These are phyloP conservation scores for Incumbomyces delicatus DNA, from an alignment of 2,329 filamentous ascomycete genomes.

Conservation along the genomic window DNA sequence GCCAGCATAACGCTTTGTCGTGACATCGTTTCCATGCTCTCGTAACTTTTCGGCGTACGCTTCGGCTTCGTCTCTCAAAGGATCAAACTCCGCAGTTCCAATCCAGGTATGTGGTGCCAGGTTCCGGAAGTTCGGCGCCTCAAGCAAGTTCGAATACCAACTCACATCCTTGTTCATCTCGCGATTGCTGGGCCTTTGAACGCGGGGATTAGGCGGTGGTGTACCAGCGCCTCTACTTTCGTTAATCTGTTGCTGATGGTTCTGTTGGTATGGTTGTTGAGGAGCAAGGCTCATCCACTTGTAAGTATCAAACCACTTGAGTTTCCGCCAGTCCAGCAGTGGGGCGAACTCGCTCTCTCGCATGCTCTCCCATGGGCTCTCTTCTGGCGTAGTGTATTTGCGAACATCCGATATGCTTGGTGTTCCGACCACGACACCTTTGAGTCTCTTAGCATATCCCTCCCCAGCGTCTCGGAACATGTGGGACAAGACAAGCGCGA, in stretches of 20 bases:
- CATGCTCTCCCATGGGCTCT: constrained; percentile 21
- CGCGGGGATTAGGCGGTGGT: neutral
- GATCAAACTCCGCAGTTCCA: constrained; percentile 19
- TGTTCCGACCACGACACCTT: constrained; percentile 18
- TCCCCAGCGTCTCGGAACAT: constrained; percentile 16
- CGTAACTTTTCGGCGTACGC: constrained; percentile 18
- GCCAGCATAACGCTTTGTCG: constrained; percentile 16
- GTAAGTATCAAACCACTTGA: constrained; percentile 22
- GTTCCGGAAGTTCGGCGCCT: constrained; percentile 17
- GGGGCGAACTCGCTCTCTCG: constrained; percentile 18
- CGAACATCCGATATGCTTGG: constrained; percentile 20
- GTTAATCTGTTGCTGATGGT: neutral
- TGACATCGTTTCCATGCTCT: constrained; percentile 17
- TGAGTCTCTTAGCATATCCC: constrained; percentile 10
- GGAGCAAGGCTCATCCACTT: constrained; percentile 18
- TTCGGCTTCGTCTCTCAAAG: constrained; percentile 20
- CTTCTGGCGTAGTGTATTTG: constrained; percentile 18
- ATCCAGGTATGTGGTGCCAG: constrained; percentile 19
- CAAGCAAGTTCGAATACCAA: constrained; percentile 19
- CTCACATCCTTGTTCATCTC: constrained; percentile 17
- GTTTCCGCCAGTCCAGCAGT: constrained; percentile 19
- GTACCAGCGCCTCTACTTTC: neutral
- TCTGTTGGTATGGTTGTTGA: constrained; percentile 7
- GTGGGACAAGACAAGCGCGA: constrained; percentile 19
- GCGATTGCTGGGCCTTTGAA: constrained; percentile 7